Evolutionary conservation across 1,284 basidiomycete species (phyloP).

Genomic region (Cerioporus squamosus): DNA sequence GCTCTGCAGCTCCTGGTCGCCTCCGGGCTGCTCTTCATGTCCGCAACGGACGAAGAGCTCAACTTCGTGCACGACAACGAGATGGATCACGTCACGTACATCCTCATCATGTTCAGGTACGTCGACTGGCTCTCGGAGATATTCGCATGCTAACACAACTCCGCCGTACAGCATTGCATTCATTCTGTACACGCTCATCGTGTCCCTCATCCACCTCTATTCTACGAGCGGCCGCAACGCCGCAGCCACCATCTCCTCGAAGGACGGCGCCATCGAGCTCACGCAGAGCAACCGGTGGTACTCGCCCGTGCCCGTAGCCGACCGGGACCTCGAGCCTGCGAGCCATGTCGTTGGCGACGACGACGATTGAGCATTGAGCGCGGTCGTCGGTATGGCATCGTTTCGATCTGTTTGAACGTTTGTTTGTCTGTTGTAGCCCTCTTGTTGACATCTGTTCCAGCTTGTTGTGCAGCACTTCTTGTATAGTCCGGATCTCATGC

Average conservation of each 20-base stretch:
- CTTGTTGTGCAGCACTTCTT: neutral
- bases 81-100: conserved; percentile 91
- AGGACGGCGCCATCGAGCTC: conserved; percentile 38
- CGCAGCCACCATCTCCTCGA: conserved; percentile 2
- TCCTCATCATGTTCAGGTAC: conserved; percentile 82
- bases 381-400: neutral
- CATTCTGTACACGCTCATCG: conserved; percentile 74
- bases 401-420: neutral
- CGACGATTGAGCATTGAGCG: conserved; percentile 28
- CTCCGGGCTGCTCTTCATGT: conserved; percentile 81
- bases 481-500: no score
- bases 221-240: conserved; percentile 65
- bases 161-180: conserved; percentile 61
- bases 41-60: conserved; percentile 90
- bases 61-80: conserved; percentile 65
- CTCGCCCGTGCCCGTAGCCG: conserved; percentile 34
- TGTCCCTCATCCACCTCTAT: conserved; percentile 62
- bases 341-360: conserved; percentile 41
- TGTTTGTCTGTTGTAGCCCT: neutral
- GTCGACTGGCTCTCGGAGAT: conserved; percentile 16
- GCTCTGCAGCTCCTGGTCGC: conserved; percentile 65
- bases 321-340: conserved; percentile 24
- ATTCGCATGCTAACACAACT: conserved; percentile 48
- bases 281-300: conserved; percentile 34
- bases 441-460: no score